These are phyloP conservation scores for Sphagnurus paluster DNA, from an alignment of 1,284 basidiomycete genomes.

Conservation along the genomic window DNA sequence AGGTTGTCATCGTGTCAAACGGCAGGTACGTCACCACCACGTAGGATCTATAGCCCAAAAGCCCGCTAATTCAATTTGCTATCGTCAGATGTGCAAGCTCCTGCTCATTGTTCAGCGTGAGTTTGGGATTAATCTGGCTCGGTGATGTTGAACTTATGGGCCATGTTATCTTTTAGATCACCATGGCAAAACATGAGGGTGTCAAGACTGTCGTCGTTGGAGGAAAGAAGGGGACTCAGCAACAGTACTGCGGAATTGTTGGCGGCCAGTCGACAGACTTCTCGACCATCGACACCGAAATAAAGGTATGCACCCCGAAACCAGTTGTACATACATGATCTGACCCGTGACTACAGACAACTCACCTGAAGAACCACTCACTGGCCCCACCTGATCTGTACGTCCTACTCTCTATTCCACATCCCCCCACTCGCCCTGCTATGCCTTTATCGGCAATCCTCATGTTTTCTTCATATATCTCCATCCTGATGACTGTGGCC, in stretches of 20 bases:
- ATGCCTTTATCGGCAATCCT: background rate
- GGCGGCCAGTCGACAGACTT: conserved; percentile 63
- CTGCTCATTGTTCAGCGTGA: conserved; percentile 60
- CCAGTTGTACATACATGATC: conserved; percentile 4
- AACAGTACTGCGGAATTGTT: conserved; percentile 63
- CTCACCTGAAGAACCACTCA: conserved; percentile 52
- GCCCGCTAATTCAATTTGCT: conserved; percentile 5
- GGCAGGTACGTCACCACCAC: conserved; percentile 35
- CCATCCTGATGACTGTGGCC: background rate
- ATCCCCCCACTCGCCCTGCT: background rate
- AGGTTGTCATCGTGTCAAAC: conserved; percentile 58
- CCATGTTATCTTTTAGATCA: conserved; percentile 37
- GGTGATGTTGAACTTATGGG: conserved; percentile 1
- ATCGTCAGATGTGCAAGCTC: conserved; percentile 46
- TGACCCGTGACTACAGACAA: conserved; percentile 34
- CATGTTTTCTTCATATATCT: conserved; percentile 14
- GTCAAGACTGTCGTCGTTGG: conserved; percentile 57
- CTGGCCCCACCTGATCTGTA: conserved; percentile 66
- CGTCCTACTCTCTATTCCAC: conserved; percentile 23
- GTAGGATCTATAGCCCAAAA: background rate
- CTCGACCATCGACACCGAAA: conserved; percentile 58
- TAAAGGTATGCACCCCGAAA: conserved; percentile 43
- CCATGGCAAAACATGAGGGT: conserved; percentile 62
- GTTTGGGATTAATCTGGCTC: conserved; percentile 14
- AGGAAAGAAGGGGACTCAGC: conserved; percentile 46